Evolutionary conservation across 768 basidiomycete species (phyloP).

Genomic region (Lentinula boryana): DNA sequence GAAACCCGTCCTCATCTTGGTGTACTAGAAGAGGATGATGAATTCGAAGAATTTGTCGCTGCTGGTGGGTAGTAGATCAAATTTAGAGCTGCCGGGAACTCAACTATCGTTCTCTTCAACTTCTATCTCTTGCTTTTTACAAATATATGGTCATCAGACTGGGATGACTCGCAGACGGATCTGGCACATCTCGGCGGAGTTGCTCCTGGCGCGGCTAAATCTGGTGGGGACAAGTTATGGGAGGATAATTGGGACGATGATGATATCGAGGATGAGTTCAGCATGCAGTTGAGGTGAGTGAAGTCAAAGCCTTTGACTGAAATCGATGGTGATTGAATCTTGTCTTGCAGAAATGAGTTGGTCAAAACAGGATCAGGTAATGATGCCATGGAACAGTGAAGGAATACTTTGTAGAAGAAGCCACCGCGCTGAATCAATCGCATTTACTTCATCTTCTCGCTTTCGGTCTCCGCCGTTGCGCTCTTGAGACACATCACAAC

Average conservation of each 20-base stretch:
- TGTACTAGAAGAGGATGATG: constrained; percentile 94
- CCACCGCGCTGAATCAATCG: not conserved
- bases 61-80: constrained; percentile 49
- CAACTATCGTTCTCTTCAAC: not conserved
- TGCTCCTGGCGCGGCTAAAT: constrained; percentile 69
- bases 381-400: constrained; percentile 49
- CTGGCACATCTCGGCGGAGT: constrained; percentile 71
- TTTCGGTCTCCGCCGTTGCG: too few relatives aligned
- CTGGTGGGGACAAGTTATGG: constrained; percentile 90
- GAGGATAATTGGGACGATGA: constrained; percentile 99
- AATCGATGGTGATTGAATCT: not conserved
- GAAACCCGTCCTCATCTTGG: constrained; percentile 65
- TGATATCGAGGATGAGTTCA: constrained; percentile 97
- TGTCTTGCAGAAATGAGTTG: constrained; percentile 50
- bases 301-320: not conserved
- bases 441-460: not conserved
- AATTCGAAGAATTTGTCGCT: constrained; percentile 89
- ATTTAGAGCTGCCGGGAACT: too few relatives aligned
- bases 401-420: constrained; percentile 1
- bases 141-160: constrained; percentile 42
- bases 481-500: too few relatives aligned
- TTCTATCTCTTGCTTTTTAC: not conserved
- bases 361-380: constrained; percentile 46
- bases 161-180: constrained; percentile 84
- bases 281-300: constrained; percentile 85